Base-by-base conservation (phyloP, 2,329 filamentous ascomycete genomes). In the Blastomyces emzantsi region DNA sequence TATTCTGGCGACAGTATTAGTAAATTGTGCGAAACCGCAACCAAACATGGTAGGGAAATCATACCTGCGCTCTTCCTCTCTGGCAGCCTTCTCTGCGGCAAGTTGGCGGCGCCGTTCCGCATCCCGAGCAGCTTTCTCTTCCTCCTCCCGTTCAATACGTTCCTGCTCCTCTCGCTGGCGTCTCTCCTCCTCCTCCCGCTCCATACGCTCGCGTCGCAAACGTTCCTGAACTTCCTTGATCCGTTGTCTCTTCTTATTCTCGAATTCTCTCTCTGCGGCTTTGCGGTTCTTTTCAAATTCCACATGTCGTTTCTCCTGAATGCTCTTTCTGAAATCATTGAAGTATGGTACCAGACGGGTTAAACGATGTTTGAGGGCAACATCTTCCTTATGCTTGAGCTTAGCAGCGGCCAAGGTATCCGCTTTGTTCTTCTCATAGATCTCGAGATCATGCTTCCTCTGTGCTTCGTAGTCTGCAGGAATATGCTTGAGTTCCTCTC, bases 211-310 rank as follows among this genome's bases (percentile, higher is more conserved):
- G 63, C 89, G 87, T 63, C 90, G 84, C 76, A 88, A 88, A 69
- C 87, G 86, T 73, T 97, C 93, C 70, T 90, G 88, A 72, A 90
- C 86, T 76, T 97, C 92, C 83, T 91, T 93, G 79, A 92, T 87
- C 72, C 94, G 90, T 68, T 87, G 84, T 49, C 88, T 85, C 78
- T 97, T 96, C 80, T 95, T 91, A 77, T 89, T 89, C 81, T 97
- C 90, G 64, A 97, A 85, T 75, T 99, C 94, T 68, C 89, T 87
- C 82, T 97, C 92, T 41, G 94, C 94, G 72, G 90, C 88, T 76
- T 89, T 92, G 73, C 90, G 90, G 68, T 92, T 90, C 81, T 90
- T 93, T 83, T 97, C 94, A 70, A 97, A 99, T 77, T 97, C 92
- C 70, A 96, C 90, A 73, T 91, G 90, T 70, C 93, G 90, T 73